Conservation (phyloP, 2,329 filamentous ascomycete species). For the Stagonosporopsis rhizophila region DNA sequence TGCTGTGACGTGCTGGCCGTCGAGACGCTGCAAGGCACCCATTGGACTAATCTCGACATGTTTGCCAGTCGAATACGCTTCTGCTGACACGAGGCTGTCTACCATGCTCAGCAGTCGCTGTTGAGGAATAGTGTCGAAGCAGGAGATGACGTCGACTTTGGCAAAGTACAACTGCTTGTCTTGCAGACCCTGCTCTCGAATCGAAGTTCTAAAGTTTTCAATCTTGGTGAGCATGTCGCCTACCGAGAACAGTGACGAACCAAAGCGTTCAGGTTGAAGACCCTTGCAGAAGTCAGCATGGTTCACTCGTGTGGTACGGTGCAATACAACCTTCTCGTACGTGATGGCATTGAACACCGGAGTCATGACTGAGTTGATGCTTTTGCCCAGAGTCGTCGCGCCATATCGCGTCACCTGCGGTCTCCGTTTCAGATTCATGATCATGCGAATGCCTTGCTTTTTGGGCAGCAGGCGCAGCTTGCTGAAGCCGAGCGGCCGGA, state of each 20-base stretch:
- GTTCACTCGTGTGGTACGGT: background rate
- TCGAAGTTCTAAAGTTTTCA: slow-evolving; percentile 68
- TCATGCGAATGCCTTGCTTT: slow-evolving; percentile 74
- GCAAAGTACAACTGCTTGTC: slow-evolving; percentile 75
- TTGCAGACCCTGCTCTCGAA: slow-evolving; percentile 48
- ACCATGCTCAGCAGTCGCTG: slow-evolving; percentile 73
- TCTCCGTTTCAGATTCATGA: slow-evolving; percentile 82
- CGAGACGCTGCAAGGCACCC: slow-evolving; percentile 44
- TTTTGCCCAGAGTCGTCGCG: slow-evolving; percentile 63
- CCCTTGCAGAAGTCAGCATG: slow-evolving; percentile 36
- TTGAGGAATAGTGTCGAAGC: slow-evolving; percentile 96
- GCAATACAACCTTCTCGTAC: slow-evolving; percentile 70
- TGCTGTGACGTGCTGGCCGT: slow-evolving; percentile 40
- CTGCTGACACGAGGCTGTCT: slow-evolving; percentile 61
- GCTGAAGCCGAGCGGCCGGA: slow-evolving; percentile 75
- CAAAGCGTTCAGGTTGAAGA: slow-evolving; percentile 65
- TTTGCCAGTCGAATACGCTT: slow-evolving; percentile 73
- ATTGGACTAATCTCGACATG: slow-evolving; percentile 73
- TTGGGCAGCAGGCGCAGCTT: slow-evolving; percentile 86
- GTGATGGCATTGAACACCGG: slow-evolving; percentile 80
- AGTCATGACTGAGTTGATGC: slow-evolving; percentile 73
- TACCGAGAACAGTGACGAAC: slow-evolving; percentile 80
- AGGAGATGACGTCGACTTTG: slow-evolving; percentile 89
- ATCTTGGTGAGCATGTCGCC: slow-evolving; percentile 79
- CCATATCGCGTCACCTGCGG: slow-evolving; percentile 61